phyloP scores from a whole-genome alignment of 2,329 filamentous ascomycete genomes.

The Fusarium vanettenii region DNA sequence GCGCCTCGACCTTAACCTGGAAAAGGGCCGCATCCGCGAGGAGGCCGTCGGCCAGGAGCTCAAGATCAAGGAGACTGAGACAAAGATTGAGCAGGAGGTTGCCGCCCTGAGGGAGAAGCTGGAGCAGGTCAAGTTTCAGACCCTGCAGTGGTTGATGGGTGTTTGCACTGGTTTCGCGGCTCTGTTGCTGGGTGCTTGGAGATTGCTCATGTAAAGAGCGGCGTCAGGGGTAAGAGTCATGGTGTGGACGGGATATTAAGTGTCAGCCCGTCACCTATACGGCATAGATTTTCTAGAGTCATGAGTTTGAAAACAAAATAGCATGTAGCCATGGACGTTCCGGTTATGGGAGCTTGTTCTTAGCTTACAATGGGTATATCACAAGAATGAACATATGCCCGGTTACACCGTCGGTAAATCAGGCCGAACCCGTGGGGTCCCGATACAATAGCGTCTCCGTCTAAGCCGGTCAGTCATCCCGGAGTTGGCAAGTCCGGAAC shows the following conservation, averaged over 20 bases:
- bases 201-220: slow-evolving; percentile 69
- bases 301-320: slow-evolving; percentile 14
- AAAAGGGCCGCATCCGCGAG: slow-evolving; percentile 96
- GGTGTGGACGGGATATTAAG: not conserved
- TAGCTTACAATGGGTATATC: not conserved
- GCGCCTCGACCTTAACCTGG: slow-evolving; percentile 90
- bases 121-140: slow-evolving; percentile 98
- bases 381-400: not conserved
- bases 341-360: not conserved
- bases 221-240: not conserved
- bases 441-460: not conserved
- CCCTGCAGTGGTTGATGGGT: slow-evolving; percentile 97
- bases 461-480: not conserved
- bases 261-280: slow-evolving; percentile 32
- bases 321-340: not conserved
- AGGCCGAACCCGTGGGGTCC: not conserved
- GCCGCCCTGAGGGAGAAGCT: slow-evolving; percentile 90
- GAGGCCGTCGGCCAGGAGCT: slow-evolving; percentile 97
- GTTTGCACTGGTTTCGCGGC: slow-evolving; percentile 77
- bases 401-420: not conserved
- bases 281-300: slow-evolving; percentile 38
- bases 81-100: slow-evolving; percentile 97
- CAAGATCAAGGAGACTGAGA: slow-evolving; percentile 99
- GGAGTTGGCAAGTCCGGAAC: not conserved
- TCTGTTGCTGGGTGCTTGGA: slow-evolving; percentile 76